Evolutionary conservation across 176 grass and related monocot species (phyloP), one percentile per base, ranked within the genome.

Genomic region (Alloteropsis semialata): DNA sequence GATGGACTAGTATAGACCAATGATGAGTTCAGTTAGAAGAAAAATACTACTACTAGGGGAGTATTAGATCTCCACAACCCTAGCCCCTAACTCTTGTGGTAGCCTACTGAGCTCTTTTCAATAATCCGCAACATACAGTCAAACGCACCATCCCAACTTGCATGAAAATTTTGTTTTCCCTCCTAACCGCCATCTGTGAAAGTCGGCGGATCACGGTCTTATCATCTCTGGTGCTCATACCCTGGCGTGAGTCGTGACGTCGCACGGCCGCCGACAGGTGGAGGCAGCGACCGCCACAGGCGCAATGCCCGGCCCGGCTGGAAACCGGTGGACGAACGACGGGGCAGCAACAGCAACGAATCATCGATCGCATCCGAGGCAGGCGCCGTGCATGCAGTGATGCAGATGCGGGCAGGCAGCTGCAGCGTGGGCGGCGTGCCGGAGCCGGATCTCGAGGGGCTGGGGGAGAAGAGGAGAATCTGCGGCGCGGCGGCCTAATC

Each of bases 401-500:
- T 1, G 61, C 30, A 19, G 61, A 17, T 3, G 39, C 33, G 30
- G 30, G 29, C 53, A 30, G 51, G 3, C 17, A 36, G 34, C 3
- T 9, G 71, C 74, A 3, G 48, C 15, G 85, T 33, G 41, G n/a
- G n/a, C 32, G 67, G 67, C 63, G 81, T 72, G 67, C 87, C 69
- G 59, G 68, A 84, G 30, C 27, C 60, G 60, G 87, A 75, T 75
- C 69, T 75, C 60, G 33, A 84, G 69, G 67, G 63, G 19, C 3
- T 36, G 33, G 38, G 0, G n/a, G n/a, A n/a, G n/a, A n/a, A n/a
- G n/a, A n/a, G n/a, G 13, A 66, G 81, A 74, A 77, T 82, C 86
- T 43, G 34, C 5, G 34, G 55, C 24, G 8, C 11, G 8, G 11
- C n/a, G n/a, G n/a, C n/a, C n/a, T n/a, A n/a, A n/a, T n/a, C 4